Conservation (phyloP, 768 basidiomycete genomes). For the Tylopilus rubrobrunneus region DNA sequence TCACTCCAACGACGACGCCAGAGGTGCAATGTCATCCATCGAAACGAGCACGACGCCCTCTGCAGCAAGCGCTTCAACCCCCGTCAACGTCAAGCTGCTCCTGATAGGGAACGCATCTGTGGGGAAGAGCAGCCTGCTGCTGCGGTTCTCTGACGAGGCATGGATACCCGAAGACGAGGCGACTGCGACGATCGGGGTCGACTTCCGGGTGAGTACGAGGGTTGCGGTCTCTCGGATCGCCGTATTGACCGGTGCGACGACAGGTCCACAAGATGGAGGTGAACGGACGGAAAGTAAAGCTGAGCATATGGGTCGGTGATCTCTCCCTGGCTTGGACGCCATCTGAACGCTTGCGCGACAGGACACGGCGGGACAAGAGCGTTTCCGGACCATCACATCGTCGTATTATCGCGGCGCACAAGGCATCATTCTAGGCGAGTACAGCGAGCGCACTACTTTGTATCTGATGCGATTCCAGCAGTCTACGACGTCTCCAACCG, state of each 20-base stretch:
- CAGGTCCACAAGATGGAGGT: constrained; percentile 89
- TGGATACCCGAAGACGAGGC: constrained; percentile 91
- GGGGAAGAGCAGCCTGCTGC: constrained; percentile 85
- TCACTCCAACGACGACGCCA: neutral
- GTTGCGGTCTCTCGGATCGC: neutral
- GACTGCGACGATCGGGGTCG: constrained; percentile 80
- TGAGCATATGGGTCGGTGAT: constrained; percentile 88
- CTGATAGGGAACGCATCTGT: constrained; percentile 88
- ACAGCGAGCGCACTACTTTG: neutral
- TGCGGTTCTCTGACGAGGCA: constrained; percentile 96
- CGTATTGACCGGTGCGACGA: neutral
- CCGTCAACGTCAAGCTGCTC: constrained; percentile 76
- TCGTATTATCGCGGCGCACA: constrained; percentile 92
- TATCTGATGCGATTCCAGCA: constrained; percentile 24
- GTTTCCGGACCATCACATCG: constrained; percentile 92
- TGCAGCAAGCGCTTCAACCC: constrained; percentile 23
- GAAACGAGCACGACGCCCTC: constrained; percentile 23
- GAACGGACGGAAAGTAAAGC: constrained; percentile 79
- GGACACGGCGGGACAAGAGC: constrained; percentile 97
- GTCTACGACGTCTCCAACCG: constrained; percentile 95
- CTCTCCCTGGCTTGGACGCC: neutral
- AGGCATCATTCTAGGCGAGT: constrained; percentile 69
- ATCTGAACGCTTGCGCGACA: constrained; percentile 23
- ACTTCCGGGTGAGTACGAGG: constrained; percentile 63
- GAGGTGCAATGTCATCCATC: constrained; percentile 13